Conservation (phyloP, 805 yeast genomes). For the Spathaspora passalidarum region DNA sequence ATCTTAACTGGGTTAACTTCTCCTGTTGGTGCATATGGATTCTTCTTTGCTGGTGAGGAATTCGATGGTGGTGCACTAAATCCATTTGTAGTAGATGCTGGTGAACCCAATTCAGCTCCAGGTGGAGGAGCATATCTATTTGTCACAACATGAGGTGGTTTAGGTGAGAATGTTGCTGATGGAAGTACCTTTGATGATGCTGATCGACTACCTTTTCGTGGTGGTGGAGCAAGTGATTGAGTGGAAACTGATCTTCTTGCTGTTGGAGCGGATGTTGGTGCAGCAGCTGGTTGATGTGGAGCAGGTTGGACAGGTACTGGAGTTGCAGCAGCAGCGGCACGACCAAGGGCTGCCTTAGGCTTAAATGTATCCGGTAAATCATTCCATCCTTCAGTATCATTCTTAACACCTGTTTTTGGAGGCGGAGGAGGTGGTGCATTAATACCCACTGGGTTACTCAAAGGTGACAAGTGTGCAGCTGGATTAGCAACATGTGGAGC, state of each 20-base stretch:
- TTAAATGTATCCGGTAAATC: constrained; percentile 59
- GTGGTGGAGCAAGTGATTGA: constrained; percentile 17
- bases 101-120: constrained; percentile 11
- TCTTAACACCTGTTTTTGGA: constrained; percentile 18
- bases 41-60: constrained; percentile 8
- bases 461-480: constrained; percentile 13
- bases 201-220: constrained; percentile 26
- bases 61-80: constrained; percentile 5
- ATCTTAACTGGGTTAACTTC: constrained; percentile 12
- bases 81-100: constrained; percentile 13
- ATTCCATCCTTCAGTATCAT: constrained; percentile 68
- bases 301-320: constrained; percentile 22
- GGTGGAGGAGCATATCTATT: constrained; percentile 34
- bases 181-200: constrained; percentile 20
- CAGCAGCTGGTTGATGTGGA: constrained; percentile 18
- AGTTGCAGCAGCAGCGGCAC: constrained; percentile 37
- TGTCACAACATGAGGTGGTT: constrained; percentile 21
- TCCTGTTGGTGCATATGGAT: constrained; percentile 12
- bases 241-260: constrained; percentile 9
- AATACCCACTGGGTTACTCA: neutral
- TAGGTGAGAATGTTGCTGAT: constrained; percentile 10
- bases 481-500: neutral
- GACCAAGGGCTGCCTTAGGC: constrained; percentile 35
- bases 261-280: constrained; percentile 11
- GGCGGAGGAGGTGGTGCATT: constrained; percentile 19